A percentile compares a stretch with the other conserved stretches of the same genome.
These are phyloP conservation scores for Ceratobasidium sp. DNA, from an alignment of 1,284 basidiomycete species.

Conservation along the genomic window DNA sequence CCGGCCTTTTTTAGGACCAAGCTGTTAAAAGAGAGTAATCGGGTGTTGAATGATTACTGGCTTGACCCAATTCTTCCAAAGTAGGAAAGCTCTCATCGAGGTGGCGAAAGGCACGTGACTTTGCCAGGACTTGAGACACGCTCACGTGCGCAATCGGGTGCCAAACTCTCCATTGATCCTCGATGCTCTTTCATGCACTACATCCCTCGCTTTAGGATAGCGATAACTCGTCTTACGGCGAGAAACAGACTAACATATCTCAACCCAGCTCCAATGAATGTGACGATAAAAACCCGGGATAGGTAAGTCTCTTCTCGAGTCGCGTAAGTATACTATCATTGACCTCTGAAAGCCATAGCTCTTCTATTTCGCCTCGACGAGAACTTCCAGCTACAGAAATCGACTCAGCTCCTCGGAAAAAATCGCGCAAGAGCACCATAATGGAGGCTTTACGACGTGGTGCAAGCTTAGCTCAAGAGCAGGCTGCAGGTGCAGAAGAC, in stretches of 20 bases:
- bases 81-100: too few relatives aligned
- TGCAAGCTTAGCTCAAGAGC: neutral
- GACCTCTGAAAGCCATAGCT: neutral
- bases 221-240: constrained; percentile 2
- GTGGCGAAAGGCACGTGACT: neutral
- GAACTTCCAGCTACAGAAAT: neutral
- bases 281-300: neutral
- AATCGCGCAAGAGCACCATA: constrained; percentile 32
- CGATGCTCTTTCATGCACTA: constrained; percentile 18
- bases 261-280: neutral
- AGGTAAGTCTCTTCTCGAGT: neutral
- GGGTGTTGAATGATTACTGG: too few relatives aligned
- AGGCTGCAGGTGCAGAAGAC: neutral
- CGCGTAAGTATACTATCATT: neutral
- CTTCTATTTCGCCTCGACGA: constrained; percentile 9
- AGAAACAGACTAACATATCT: neutral
- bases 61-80: too few relatives aligned
- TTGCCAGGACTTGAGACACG: neutral
- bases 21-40: too few relatives aligned
- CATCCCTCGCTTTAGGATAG: neutral
- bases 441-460: constrained; percentile 35
- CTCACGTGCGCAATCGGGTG: neutral
- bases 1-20: too few relatives aligned
- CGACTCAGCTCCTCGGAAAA: constrained; percentile 9
- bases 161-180: neutral